Evolutionary conservation across 179 eudicot species (phyloP), one percentile per base, ranked within the genome.

Genomic region (Silene noctiflora): DNA sequence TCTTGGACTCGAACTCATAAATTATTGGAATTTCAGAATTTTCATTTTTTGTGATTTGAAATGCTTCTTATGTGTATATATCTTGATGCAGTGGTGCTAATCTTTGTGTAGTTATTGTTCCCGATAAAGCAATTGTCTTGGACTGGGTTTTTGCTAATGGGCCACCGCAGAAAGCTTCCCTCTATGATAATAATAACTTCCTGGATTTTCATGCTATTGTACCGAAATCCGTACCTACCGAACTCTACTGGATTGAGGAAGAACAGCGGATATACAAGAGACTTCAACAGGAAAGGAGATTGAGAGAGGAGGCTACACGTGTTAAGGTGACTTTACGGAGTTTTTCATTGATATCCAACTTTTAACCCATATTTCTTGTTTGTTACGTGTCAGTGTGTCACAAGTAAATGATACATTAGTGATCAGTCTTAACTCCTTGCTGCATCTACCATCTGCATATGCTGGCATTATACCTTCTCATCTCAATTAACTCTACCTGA

Each of bases 61-160:
- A 21, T 73, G 33, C 33, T 35, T 63, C 51, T 16, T 61, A 24
- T 63, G 14, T 31, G 2, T 24, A 29, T 71, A 3, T 74, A 22
- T 73, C 61, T 67, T 75, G 59, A 75, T 78, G 73, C 27, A 42
- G 63, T n/a, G 67, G 72, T 61, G 55, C 71, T 55, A 27, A 44
- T 67, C 53, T 71, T 81, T 86, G 46, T 81, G 72, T 78, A 96
- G 99, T 96, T 83, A 79, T 77, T 81, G 86, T 96, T 73, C 99
- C 99, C 76, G 88, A 88, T 79, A 83, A 80, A 77, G 98, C 99
- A 59, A 66, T 84, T 76, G 85, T 88, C 56, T 84, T 96, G 94
- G 96, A 93, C 86, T 96, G 99, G 98, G 99, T 96, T 80, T 86
- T 96, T 75, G 94, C 99, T 78, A 86, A 96, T 82, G 98, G 99